These are phyloP conservation scores for Pinus tabuliformis DNA, from an alignment of 75 land plant species.

Conservation along the genomic window DNA sequence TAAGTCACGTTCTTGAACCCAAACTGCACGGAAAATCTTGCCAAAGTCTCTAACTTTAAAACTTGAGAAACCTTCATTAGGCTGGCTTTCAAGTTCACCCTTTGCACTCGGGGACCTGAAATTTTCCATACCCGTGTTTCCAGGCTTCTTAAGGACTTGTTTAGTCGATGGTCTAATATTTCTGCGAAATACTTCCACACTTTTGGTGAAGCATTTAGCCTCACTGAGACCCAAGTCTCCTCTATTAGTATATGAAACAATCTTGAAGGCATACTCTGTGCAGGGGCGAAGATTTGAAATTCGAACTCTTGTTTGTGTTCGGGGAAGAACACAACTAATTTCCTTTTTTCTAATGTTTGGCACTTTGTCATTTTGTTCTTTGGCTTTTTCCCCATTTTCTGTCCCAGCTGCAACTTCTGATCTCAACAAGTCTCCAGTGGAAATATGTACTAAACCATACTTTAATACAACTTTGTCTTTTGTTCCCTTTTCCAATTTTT, in stretches of 20 bases:
- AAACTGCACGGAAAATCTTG: conserved; percentile 48
- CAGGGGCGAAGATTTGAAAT: conserved; percentile 42
- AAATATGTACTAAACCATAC: too few species aligned
- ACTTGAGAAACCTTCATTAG: conserved; percentile 20
- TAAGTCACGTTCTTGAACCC: conserved; percentile 46
- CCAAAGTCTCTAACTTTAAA: conserved; percentile 73
- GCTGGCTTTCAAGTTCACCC: not conserved
- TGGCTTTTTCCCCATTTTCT: too few species aligned
- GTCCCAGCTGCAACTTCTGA: too few species aligned
- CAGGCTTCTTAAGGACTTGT: not conserved
- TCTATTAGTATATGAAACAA: conserved; percentile 29
- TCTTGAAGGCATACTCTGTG: conserved; percentile 39
- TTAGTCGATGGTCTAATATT: not conserved
- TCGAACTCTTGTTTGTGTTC: conserved; percentile 16
- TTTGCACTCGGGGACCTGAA: conserved; percentile 17
- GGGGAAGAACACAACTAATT: conserved; percentile 27
- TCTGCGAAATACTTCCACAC: conserved; percentile 22
- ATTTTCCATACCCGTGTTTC: conserved; percentile 7
- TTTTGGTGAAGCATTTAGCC: conserved; percentile 38
- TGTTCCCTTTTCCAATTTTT: too few species aligned
- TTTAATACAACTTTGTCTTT: too few species aligned
- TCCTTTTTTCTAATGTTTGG: too few species aligned
- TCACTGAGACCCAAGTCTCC: conserved; percentile 28
- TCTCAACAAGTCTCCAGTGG: too few species aligned
- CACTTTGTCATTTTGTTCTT: too few species aligned